phyloP scores from a whole-genome alignment of 2,329 filamentous ascomycete genomes.

The Trichoderma aggressivum region DNA sequence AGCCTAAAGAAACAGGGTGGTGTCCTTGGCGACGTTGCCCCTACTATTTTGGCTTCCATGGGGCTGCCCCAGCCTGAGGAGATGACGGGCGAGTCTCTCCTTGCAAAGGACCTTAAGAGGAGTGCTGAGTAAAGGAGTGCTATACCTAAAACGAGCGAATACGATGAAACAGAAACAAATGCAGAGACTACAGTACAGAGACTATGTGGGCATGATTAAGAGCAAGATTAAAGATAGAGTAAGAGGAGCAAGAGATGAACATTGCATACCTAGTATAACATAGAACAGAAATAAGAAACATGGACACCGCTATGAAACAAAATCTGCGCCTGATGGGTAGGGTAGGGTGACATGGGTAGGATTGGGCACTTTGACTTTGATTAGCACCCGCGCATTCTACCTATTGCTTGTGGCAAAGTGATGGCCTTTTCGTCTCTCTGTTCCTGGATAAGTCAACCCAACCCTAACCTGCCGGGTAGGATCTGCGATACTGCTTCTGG shows the following conservation, averaged over 20 bases:
- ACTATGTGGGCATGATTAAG: neutral
- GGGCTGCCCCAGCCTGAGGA: slow-evolving; percentile 84
- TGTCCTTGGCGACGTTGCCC: slow-evolving; percentile 95
- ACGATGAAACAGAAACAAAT: neutral
- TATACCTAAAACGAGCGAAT: neutral
- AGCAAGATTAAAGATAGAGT: neutral
- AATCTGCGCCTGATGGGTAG: neutral
- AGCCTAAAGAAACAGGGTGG: slow-evolving; percentile 78
- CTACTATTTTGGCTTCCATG: slow-evolving; percentile 89
- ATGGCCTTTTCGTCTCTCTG: neutral
- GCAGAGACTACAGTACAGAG: neutral
- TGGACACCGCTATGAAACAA: neutral
- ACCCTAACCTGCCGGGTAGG: neutral
- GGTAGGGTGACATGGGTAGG: neutral
- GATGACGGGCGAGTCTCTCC: slow-evolving; percentile 84
- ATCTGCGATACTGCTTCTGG: neutral
- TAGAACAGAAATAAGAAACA: slow-evolving; percentile 9
- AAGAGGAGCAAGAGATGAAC: neutral
- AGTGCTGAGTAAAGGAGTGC: slow-evolving; percentile 25
- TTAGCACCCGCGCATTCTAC: neutral
- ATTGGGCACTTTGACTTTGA: neutral
- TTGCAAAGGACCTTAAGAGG: slow-evolving; percentile 64
- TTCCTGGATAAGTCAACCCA: neutral
- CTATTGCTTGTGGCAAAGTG: neutral
- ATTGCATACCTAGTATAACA: neutral